Conservation (phyloP, 2,329 filamentous ascomycete species). For the Aspergillus quadricinctus region DNA sequence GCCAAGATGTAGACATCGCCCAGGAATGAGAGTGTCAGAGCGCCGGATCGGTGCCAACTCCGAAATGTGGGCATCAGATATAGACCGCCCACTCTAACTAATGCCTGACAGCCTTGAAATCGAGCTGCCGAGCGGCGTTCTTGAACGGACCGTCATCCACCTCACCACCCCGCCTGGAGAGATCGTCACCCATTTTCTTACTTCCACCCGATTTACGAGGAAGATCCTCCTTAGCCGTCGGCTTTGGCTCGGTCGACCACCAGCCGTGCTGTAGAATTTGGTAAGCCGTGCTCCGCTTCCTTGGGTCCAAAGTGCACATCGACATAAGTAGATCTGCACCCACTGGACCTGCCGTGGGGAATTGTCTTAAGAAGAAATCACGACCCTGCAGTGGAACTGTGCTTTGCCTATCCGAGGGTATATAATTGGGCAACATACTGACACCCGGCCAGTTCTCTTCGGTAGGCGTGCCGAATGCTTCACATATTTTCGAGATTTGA, state of each 20-base stretch:
- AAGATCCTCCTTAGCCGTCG: slow-evolving; percentile 75
- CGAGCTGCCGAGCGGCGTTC: slow-evolving; percentile 77
- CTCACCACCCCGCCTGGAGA: slow-evolving; percentile 71
- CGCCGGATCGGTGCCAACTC: background rate
- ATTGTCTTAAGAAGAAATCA: slow-evolving; percentile 70
- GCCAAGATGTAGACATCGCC: background rate
- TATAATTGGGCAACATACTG: slow-evolving; percentile 71
- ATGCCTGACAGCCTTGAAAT: slow-evolving; percentile 56
- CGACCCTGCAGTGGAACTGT: slow-evolving; percentile 56
- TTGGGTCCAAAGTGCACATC: slow-evolving; percentile 82
- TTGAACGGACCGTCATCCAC: slow-evolving; percentile 61
- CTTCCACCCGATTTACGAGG: slow-evolving; percentile 71
- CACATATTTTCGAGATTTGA: slow-evolving; percentile 78
- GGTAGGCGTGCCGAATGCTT: slow-evolving; percentile 81
- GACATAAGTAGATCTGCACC: slow-evolving; percentile 85
- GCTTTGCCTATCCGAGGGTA: slow-evolving; percentile 59
- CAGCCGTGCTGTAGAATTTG: slow-evolving; percentile 77
- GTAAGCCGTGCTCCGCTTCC: slow-evolving; percentile 71
- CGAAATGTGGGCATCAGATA: background rate
- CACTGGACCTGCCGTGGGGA: slow-evolving; percentile 73
- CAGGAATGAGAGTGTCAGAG: background rate
- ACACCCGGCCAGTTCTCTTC: slow-evolving; percentile 97
- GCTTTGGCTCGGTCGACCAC: slow-evolving; percentile 80
- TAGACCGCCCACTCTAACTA: slow-evolving; percentile 5
- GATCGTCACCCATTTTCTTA: slow-evolving; percentile 74